phyloP scores from a whole-genome alignment of 202 grass and related monocot genomes.

The Hordeum pubiflorum region DNA sequence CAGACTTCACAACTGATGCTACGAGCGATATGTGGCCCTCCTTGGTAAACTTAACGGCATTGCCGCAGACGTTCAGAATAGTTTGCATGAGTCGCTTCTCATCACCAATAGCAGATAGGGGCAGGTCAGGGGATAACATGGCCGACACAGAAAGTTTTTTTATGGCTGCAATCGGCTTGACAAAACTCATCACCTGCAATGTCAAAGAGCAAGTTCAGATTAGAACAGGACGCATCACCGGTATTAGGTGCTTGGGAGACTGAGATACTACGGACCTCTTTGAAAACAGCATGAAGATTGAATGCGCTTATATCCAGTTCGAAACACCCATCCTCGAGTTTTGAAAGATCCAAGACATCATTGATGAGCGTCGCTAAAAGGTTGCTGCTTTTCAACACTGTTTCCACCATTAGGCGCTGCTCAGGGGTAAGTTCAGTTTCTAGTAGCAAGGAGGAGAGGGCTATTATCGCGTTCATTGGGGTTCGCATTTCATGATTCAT shows the following conservation, averaged over 20 bases:
- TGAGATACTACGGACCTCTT: neutral
- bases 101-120: slow-evolving; percentile 47
- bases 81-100: slow-evolving; percentile 60
- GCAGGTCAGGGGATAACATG: slow-evolving; percentile 45
- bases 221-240: neutral
- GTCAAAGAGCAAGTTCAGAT: neutral
- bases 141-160: slow-evolving; percentile 46
- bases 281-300: slow-evolving; percentile 8
- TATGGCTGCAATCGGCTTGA: slow-evolving; percentile 61
- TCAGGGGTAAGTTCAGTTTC: slow-evolving; percentile 60
- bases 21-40: slow-evolving; percentile 49
- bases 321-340: slow-evolving; percentile 58
- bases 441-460: slow-evolving; percentile 50
- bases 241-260: neutral
- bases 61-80: slow-evolving; percentile 52
- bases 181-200: slow-evolving; percentile 53
- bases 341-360: slow-evolving; percentile 62
- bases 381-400: slow-evolving; percentile 54
- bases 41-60: slow-evolving; percentile 66
- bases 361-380: slow-evolving; percentile 60
- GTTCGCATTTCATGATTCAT: slow-evolving; percentile 77
- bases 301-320: slow-evolving; percentile 21
- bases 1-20: slow-evolving; percentile 41
- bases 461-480: slow-evolving; percentile 61
- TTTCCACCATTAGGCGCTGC: slow-evolving; percentile 59